A percentile compares a stretch with the other conserved stretches of the same genome.
Evolutionary conservation across 768 basidiomycete genomes (phyloP).

Genomic region (Holtermannia corniformis): DNA sequence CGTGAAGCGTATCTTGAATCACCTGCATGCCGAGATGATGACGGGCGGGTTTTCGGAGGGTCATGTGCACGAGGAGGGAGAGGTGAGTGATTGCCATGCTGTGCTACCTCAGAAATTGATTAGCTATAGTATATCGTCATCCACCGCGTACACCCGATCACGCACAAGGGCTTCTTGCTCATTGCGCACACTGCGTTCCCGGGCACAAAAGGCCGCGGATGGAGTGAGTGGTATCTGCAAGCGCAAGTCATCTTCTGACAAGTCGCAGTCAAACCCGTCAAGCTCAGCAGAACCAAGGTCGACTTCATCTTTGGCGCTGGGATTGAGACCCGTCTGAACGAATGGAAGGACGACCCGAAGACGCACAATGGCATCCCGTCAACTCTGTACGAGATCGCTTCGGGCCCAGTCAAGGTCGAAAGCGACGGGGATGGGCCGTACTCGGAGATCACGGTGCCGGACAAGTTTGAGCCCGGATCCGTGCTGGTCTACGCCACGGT

Average conservation of each 20-base stretch:
- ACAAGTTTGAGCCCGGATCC: conserved; percentile 88
- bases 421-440: conserved; percentile 60
- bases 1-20: conserved; percentile 65
- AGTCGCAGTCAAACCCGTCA: conserved; percentile 66
- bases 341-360: conserved; percentile 46
- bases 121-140: conserved; percentile 72
- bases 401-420: conserved; percentile 51
- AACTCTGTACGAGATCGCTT: conserved; percentile 55
- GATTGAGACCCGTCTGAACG: conserved; percentile 59
- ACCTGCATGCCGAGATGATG: conserved; percentile 83
- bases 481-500: conserved; percentile 87
- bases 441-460: conserved; percentile 72
- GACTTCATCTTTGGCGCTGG: conserved; percentile 72
- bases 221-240: conserved; percentile 46
- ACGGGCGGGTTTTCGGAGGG: conserved; percentile 79
- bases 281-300: conserved; percentile 66
- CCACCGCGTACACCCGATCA: conserved; percentile 79
- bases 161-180: conserved; percentile 84
- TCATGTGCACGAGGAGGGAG: conserved; percentile 92
- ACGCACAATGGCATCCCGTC: conserved; percentile 64
- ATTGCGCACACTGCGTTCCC: conserved; percentile 88
- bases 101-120: not conserved
- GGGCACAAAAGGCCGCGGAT: conserved; percentile 67
- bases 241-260: not conserved
- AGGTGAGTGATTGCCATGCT: conserved; percentile 51